phyloP scores from a whole-genome alignment of 257 asterid species.

The Paulownia fortunei region DNA sequence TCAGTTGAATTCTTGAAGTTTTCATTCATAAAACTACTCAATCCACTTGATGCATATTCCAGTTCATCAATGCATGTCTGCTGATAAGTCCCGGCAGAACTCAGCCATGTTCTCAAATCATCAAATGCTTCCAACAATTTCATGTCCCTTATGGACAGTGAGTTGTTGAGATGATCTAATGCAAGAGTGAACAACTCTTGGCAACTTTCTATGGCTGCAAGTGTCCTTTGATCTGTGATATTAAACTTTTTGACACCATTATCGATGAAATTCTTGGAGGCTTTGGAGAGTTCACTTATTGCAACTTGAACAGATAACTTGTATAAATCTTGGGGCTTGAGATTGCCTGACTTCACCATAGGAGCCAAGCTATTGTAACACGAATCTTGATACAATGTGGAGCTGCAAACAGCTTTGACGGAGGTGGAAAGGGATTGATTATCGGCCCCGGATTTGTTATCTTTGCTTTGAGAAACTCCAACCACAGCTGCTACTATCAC shows the following conservation, averaged over 20 bases:
- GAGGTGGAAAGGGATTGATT: constrained; percentile 30
- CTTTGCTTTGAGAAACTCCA: constrained; percentile 48
- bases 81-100: constrained; percentile 77
- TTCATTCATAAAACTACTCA: constrained; percentile 14
- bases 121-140: constrained; percentile 39
- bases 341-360: constrained; percentile 35
- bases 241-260: constrained; percentile 37
- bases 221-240: constrained; percentile 42
- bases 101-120: constrained; percentile 78
- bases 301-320: constrained; percentile 58
- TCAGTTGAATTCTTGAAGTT: constrained; percentile 55
- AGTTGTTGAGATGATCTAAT: constrained; percentile 61
- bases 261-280: constrained; percentile 41
- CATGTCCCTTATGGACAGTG: constrained; percentile 41
- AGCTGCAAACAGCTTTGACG: constrained; percentile 48
- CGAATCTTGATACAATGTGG: constrained; percentile 59
- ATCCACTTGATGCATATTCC: constrained; percentile 12
- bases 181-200: constrained; percentile 59
- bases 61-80: constrained; percentile 76
- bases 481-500: constrained; percentile 58
- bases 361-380: constrained; percentile 59
- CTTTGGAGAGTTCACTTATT: constrained; percentile 51
- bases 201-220: constrained; percentile 54
- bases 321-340: constrained; percentile 53
- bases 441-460: constrained; percentile 1